Evolutionary conservation across 176 grass and related monocot genomes (phyloP), one percentile per base, ranked within the genome.

Genomic region (Otatea glauca): DNA sequence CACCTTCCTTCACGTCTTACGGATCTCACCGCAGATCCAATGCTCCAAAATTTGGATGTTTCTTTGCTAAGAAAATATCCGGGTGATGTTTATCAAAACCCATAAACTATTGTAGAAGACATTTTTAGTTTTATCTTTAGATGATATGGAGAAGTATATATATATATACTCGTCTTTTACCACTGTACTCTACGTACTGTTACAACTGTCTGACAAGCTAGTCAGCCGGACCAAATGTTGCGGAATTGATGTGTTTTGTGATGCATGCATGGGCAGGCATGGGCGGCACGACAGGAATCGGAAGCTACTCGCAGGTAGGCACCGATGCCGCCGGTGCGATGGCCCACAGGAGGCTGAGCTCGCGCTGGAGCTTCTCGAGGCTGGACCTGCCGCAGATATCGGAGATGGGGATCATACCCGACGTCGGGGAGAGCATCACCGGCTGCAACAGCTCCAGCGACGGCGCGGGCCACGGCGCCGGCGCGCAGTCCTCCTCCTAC

Each of bases 331-430:
- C 48, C 25, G 20, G 76, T 16, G 32, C 58, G 5, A 70, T 86
- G 54, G 74, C 79, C 14, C 79, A 83, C 55, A 77, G 66, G 84
- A 72, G 86, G 80, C 81, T 86, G 18, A 92, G 86, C 49, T 84
- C 88, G 37, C 93, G 92, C 44, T 92, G 88, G 88, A 92, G 88
- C 86, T 95, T 95, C 79, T 95, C 90, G 13, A 88, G 90, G 83
- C 92, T 83, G 69, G 93, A 92, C 82, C 81, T 95, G 64, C 89
- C 90, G 29, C 90, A 92, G 58, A 95, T 95, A 34, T 86, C 93
- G 20, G 93, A 94, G 86, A 88, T 88, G 79, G 84, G 88, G 70
- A 81, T 90, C 34, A 85, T 89, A 50, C 89, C 92, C 3, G 88
- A 92, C 68, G 72, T 86, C n/a, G 88, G 75, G 56, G 90, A 90